phyloP scores from a whole-genome alignment of 768 basidiomycete genomes.

The Neoboletus magnificus region DNA sequence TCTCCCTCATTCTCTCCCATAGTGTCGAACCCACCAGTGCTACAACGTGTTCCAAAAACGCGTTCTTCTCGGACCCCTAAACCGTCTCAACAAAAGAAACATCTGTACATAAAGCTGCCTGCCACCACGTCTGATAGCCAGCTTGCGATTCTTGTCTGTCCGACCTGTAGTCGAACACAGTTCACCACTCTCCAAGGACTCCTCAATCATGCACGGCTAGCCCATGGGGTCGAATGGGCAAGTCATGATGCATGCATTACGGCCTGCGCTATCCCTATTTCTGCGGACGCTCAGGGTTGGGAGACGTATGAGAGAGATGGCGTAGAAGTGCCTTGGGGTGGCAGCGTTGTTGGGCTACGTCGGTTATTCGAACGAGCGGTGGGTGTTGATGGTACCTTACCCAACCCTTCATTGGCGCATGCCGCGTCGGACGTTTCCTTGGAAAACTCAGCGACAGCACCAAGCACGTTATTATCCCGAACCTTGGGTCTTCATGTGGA shows the following conservation, averaged over 20 bases:
- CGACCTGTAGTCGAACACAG: conserved; percentile 43
- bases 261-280: conserved; percentile 39
- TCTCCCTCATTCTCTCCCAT: conserved; percentile 21
- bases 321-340: conserved; percentile 32
- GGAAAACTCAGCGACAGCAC: conserved; percentile 9
- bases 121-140: conserved; percentile 29
- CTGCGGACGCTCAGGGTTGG: conserved; percentile 31
- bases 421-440: background rate
- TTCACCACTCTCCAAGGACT: conserved; percentile 52
- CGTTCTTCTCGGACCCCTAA: conserved; percentile 29
- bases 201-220: conserved; percentile 50
- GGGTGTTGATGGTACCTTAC: conserved; percentile 31
- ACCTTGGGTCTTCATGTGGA: conserved; percentile 52
- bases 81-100: conserved; percentile 32
- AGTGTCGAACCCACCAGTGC: conserved; percentile 8
- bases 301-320: conserved; percentile 40
- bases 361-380: conserved; percentile 51
- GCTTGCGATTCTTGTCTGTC: conserved; percentile 38
- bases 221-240: conserved; percentile 45
- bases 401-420: conserved; percentile 4
- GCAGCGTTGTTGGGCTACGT: conserved; percentile 42
- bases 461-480: conserved; percentile 41
- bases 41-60: conserved; percentile 23
- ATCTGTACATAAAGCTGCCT: conserved; percentile 39
- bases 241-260: conserved; percentile 52